Base-by-base conservation (phyloP, 495 filamentous ascomycete genomes). In the Tuber microsphaerosporum region DNA sequence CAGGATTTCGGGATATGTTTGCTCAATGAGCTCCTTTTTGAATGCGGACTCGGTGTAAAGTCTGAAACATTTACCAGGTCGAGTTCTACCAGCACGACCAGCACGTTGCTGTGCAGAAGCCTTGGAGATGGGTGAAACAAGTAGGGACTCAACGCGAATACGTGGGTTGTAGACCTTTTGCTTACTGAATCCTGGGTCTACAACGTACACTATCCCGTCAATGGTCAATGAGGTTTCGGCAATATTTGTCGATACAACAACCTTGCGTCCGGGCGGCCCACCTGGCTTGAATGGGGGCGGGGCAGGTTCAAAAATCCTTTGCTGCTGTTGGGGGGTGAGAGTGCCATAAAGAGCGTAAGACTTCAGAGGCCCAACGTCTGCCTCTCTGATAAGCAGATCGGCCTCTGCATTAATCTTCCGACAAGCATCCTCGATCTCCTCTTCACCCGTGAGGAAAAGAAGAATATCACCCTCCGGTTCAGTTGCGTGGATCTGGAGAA, bases 81-180 rank as follows among this genome's bases (percentile, higher is more conserved):
- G 89, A 26, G 95, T 99, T 92, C 95, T 94, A 88, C 95, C 95
- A 26, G 95, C 95, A 91, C 95, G 93, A 91, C 95, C 95, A 79
- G 96, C 96, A 85, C 96, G 88, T 84, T 99, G 96, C 79, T 97
- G 94, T 0, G 96, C 96, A n/a, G 95, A 98, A 19, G 96, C 96
- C 85, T 97, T 97, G 45, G 94, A 97, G 73, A 98, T 98, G 7
- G 96, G 92, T 19, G 96, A 97, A 8, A 99, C 94, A 8, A 99
- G 86, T 2, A 99, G 86, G 0, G 96, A 98, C 84, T 99, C 96
- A 61, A 98, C 94, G 82, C 96, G 92, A 74, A 97, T 92, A 73
- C 96, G 90, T 39, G 96, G 94, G 82, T 98, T 97, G 88, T 98
- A 99, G 77, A 99, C 94, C 85, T 99, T 99, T 83, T 99, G 96